Percentiles rank a stretch among this genome's conserved stretches.
Conservation (phyloP, 306 rosid genomes). For the Acacia melanoxylon region DNA sequence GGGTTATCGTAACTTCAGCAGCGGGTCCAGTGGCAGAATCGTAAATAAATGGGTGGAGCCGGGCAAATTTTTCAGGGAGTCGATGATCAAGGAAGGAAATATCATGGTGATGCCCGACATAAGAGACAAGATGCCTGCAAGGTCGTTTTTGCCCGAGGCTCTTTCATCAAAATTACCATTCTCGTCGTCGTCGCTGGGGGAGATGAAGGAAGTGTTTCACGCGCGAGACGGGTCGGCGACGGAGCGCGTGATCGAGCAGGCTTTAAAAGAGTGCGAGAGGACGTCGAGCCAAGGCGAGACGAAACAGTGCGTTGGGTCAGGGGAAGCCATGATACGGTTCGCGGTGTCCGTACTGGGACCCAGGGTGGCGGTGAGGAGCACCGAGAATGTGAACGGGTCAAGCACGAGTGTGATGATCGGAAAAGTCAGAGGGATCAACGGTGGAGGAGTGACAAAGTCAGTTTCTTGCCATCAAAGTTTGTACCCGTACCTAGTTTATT, state of each 20-base stretch:
- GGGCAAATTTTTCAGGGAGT: constrained; percentile 84
- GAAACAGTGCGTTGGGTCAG: constrained; percentile 74
- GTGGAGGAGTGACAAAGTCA: constrained; percentile 66
- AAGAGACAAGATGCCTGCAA: constrained; percentile 60
- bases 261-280: constrained; percentile 69
- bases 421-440: constrained; percentile 46
- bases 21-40: constrained; percentile 33
- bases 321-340: constrained; percentile 78
- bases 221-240: constrained; percentile 44
- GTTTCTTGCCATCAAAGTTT: constrained; percentile 90
- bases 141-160: constrained; percentile 71
- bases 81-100: constrained; percentile 58
- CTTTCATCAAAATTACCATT: constrained; percentile 65
- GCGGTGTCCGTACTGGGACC: constrained; percentile 53
- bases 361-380: constrained; percentile 43
- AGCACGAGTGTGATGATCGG: constrained; percentile 58
- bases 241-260: constrained; percentile 45
- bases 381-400: constrained; percentile 59
- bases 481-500: constrained; percentile 83
- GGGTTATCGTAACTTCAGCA: constrained; percentile 51
- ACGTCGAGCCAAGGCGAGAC: constrained; percentile 64
- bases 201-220: constrained; percentile 46
- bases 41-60: constrained; percentile 57
- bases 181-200: constrained; percentile 28
- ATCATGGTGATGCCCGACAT: constrained; percentile 74